Percentiles rank a stretch among this genome's conserved stretches.
Evolutionary conservation across 2,329 filamentous ascomycete species (phyloP).

Genomic region (Exophiala oligosperma): DNA sequence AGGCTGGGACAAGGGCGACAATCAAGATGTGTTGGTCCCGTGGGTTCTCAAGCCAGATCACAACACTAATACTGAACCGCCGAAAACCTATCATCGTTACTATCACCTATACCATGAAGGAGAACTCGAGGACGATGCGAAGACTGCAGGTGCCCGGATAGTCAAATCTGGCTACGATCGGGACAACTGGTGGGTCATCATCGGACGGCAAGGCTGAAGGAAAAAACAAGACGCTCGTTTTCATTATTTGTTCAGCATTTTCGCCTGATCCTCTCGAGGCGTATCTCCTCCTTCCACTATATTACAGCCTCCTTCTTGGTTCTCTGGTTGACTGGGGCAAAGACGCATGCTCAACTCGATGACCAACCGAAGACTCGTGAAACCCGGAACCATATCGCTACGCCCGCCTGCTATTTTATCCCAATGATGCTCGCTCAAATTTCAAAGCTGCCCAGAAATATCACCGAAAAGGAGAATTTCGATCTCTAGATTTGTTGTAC

Average conservation of each 20-base stretch:
- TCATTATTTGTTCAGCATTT: neutral
- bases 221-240: conserved; percentile 8
- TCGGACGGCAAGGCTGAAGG: conserved; percentile 10
- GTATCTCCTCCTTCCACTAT: conserved; percentile 3
- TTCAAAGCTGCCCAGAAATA: conserved; percentile 8
- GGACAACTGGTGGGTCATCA: conserved; percentile 89
- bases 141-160: conserved; percentile 71
- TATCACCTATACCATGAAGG: conserved; percentile 89
- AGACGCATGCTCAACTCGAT: conserved; percentile 26
- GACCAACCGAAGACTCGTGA: conserved; percentile 30
- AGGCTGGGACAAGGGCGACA: conserved; percentile 80
- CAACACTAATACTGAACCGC: conserved; percentile 27
- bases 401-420: conserved; percentile 34
- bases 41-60: conserved; percentile 70
- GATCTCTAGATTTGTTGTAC: conserved; percentile 39
- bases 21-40: conserved; percentile 92
- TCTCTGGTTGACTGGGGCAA: conserved; percentile 36
- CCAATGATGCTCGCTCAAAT: conserved; percentile 33
- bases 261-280: neutral
- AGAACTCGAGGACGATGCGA: conserved; percentile 80
- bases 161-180: conserved; percentile 86
- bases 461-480: conserved; percentile 34
- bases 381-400: conserved; percentile 30
- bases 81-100: conserved; percentile 75
- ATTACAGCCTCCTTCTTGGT: conserved; percentile 38